A percentile compares a stretch with the other conserved stretches of the same genome.
Conservation (phyloP, 495 filamentous ascomycete genomes). For the Aspergillus sclerotioniger region DNA sequence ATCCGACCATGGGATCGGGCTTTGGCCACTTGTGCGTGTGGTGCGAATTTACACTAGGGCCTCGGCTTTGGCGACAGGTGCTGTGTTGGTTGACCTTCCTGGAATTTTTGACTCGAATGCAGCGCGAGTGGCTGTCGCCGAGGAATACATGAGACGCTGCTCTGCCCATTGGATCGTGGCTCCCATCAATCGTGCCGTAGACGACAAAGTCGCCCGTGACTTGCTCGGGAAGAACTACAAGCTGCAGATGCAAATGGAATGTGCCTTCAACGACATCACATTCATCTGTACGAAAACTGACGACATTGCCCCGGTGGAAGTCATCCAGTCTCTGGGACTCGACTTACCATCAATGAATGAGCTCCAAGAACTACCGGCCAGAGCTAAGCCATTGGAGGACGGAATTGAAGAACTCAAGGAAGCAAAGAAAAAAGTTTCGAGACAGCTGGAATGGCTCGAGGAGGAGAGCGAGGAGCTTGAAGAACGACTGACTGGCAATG, state of each 20-base stretch:
- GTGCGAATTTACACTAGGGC: constrained; percentile 59
- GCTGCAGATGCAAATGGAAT: constrained; percentile 64
- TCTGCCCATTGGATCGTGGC: constrained; percentile 55
- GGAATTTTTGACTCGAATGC: constrained; percentile 65
- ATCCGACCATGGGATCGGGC: constrained; percentile 39
- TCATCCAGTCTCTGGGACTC: constrained; percentile 44
- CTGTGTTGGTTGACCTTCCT: constrained; percentile 66
- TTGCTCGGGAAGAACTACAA: constrained; percentile 62
- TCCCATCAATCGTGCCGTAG: constrained; percentile 62
- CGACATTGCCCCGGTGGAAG: constrained; percentile 57
- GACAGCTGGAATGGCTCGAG: constrained; percentile 32
- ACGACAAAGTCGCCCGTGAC: constrained; percentile 62
- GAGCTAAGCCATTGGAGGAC: neutral
- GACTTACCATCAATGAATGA: constrained; percentile 13
- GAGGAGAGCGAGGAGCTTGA: constrained; percentile 33
- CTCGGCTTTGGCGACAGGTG: constrained; percentile 55
- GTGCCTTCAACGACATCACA: constrained; percentile 52
- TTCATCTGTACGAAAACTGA: constrained; percentile 72
- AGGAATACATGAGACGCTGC: constrained; percentile 58
- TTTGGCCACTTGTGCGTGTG: constrained; percentile 67
- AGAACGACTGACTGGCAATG: constrained; percentile 25
- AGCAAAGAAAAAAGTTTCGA: constrained; percentile 33
- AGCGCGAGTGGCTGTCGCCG: constrained; percentile 59
- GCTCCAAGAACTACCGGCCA: constrained; percentile 26
- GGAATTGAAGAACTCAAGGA: constrained; percentile 18